Base-by-base conservation (phyloP, 2,329 filamentous ascomycete genomes). In the Clarireedia homoeocarpa region DNA sequence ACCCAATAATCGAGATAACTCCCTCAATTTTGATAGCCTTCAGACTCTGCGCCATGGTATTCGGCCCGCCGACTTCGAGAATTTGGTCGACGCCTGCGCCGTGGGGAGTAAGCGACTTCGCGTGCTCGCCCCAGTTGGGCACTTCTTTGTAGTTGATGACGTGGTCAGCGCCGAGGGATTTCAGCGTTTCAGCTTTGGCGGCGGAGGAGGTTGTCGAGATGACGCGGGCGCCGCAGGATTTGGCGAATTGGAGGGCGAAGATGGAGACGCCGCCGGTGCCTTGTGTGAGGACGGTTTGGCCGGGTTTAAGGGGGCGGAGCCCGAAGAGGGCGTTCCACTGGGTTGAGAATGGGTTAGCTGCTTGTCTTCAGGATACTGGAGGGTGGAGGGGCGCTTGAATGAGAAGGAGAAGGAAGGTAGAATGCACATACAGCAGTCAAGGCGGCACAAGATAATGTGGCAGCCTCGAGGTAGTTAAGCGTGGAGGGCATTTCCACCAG, bases 401-500 rank as follows among this genome's bases (percentile, higher is more conserved):
- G 20, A 17, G 20, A 45, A 30, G 9, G 2, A 7, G 27, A 30
- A 9, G 6, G 27, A 6, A 30, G 27, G 27, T 3, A 10, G 27
- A 20, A 30, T 30, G 27, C 6, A 45, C 42, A 20, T 12, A 45
- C 42, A 1, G 78, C 77, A 0, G 79, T 81, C 10, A 82, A 57
- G 1, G 72, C 78, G 0, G 80, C 79, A 58, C 78, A 81, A 2
- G 73, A 66, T 0, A 82, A 69, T 0, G 77, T 81, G 26, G 74
- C 71, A 1, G 72, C 76, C 58, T 82, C 77, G 1, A 71, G 57
- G 44, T 71, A 74, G 53, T 62, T 73, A 4, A 83, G 66, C 15
- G 73, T 74, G 4, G 66, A 62, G 0, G 86, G 85, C 64, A 80
- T 76, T 40, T 70, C 66, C 7, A 89, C 83, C 2, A 89, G 75